These are phyloP conservation scores for Penicillium aurantiogriseum DNA, from an alignment of 2,329 filamentous ascomycete species.

Conservation along the genomic window DNA sequence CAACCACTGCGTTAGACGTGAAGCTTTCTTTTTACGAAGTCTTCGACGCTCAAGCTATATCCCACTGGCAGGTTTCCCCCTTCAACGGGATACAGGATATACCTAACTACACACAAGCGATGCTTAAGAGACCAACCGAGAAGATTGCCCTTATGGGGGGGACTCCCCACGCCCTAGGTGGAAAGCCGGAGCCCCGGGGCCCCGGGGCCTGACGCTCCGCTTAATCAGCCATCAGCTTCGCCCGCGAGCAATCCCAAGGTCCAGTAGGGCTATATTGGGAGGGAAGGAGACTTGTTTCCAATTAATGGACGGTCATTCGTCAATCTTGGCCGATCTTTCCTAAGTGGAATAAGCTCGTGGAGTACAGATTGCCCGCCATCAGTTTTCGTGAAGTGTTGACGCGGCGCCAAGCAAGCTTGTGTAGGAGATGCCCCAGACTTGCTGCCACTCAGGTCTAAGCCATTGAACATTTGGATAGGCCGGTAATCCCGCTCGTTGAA, in stretches of 20 bases:
- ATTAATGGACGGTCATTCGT: background rate
- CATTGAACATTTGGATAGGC: background rate
- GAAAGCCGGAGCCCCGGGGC: too few species aligned
- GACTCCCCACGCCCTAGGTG: too few species aligned
- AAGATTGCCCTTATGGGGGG: too few species aligned
- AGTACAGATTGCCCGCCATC: background rate
- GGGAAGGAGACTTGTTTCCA: background rate
- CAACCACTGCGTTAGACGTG: background rate
- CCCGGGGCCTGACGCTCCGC: background rate
- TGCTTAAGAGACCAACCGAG: background rate
- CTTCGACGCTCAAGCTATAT: background rate
- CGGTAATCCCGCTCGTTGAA: background rate
- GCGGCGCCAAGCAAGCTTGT: slow-evolving; percentile 15
- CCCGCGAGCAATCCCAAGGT: background rate
- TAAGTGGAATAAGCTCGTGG: slow-evolving; percentile 18
- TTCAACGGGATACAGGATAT: background rate
- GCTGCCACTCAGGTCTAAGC: background rate
- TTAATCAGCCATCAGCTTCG: slow-evolving; percentile 1
- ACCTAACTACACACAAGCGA: too few species aligned
- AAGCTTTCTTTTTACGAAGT: background rate
- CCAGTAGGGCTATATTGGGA: too few species aligned
- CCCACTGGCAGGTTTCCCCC: too few species aligned
- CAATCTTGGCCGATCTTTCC: background rate
- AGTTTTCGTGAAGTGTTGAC: slow-evolving; percentile 5
- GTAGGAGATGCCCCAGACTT: background rate